Conservation (phyloP, 2,329 filamentous ascomycete genomes). For the Ceratocystis ficicola region DNA sequence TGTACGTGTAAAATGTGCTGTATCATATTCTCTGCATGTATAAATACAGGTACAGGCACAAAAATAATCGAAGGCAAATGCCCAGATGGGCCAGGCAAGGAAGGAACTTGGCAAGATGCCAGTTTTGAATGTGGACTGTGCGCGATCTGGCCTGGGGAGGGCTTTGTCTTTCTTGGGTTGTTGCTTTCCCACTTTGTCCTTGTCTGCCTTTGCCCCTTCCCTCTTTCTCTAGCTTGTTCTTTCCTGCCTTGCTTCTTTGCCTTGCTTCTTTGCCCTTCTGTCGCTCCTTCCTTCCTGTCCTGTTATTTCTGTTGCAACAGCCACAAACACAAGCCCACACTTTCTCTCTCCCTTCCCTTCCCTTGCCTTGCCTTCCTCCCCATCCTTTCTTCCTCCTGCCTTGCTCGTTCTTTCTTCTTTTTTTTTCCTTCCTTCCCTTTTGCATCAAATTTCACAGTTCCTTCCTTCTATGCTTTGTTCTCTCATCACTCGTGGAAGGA, state of each 20-base stretch:
- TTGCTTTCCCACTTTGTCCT: background rate
- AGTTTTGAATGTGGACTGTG: constrained; percentile 14
- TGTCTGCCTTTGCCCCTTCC: too few relatives aligned
- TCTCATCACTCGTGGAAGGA: background rate
- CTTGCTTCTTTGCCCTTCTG: background rate
- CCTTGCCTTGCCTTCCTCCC: background rate
- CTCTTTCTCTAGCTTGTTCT: background rate
- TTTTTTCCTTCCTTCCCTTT: background rate
- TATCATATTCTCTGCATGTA: background rate
- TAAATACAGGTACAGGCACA: background rate
- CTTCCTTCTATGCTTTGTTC: background rate
- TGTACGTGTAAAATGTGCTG: background rate
- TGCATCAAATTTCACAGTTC: background rate
- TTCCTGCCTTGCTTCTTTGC: background rate
- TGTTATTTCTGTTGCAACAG: background rate
- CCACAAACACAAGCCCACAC: background rate
- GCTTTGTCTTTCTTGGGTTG: background rate
- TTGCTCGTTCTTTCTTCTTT: background rate
- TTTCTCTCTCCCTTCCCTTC: background rate
- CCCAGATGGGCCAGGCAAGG: background rate
- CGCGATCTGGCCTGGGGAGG: constrained; percentile 8
- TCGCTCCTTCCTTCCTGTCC: background rate
- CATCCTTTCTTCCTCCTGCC: background rate
- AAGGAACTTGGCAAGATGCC: constrained; percentile 1
- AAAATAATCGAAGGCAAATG: too few relatives aligned